Conservation (phyloP, 331 rosid genomes). For the Acacia concinna region DNA sequence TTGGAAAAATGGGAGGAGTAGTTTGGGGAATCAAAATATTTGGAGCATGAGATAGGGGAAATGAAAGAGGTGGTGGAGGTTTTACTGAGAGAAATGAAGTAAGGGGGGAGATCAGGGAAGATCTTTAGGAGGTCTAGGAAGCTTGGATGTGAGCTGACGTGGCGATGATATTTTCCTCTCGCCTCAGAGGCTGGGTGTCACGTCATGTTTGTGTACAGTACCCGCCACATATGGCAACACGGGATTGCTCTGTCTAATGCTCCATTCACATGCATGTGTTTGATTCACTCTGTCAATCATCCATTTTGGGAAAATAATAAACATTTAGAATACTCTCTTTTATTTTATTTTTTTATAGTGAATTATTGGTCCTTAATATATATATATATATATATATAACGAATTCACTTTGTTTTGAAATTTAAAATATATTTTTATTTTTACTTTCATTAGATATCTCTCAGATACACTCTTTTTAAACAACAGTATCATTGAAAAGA, state of each 20-base stretch:
- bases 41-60: not conserved
- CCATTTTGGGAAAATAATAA: too few relatives aligned
- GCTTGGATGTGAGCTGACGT: constrained; percentile 65
- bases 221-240: not conserved
- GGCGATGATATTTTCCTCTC: constrained; percentile 94
- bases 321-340: too few relatives aligned
- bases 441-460: too few relatives aligned
- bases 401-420: too few relatives aligned
- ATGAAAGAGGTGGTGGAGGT: constrained; percentile 41
- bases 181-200: constrained; percentile 43
- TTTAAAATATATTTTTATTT: too few relatives aligned
- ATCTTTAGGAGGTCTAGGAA: constrained; percentile 70
- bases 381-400: too few relatives aligned
- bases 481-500: too few relatives aligned
- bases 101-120: constrained; percentile 40
- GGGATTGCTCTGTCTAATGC: not conserved
- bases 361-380: too few relatives aligned
- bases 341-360: too few relatives aligned
- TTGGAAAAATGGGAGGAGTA: not conserved
- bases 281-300: not conserved
- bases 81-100: constrained; percentile 27
- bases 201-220: constrained; percentile 31
- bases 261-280: not conserved
- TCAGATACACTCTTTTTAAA: too few relatives aligned
- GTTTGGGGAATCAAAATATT: not conserved